Conservation (phyloP, 164 flowering plant genomes). For the Aristolochia contorta region DNA sequence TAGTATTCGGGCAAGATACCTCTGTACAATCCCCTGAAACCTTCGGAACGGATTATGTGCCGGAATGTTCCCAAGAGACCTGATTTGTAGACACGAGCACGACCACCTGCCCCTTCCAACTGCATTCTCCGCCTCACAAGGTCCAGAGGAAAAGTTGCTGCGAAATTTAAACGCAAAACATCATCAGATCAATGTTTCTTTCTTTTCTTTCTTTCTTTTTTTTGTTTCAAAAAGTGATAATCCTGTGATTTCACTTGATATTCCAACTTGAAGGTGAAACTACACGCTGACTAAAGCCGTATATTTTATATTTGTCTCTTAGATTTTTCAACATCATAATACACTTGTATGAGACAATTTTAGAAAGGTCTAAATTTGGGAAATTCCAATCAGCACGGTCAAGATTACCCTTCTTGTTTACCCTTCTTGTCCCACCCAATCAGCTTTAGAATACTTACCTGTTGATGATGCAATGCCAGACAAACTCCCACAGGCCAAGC, state of each 20-base stretch:
- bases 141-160: slow-evolving; percentile 79
- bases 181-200: neutral
- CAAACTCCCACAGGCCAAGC: slow-evolving; percentile 82
- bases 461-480: slow-evolving; percentile 88
- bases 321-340: too few relatives aligned
- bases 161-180: slow-evolving; percentile 3
- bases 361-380: too few relatives aligned
- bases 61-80: slow-evolving; percentile 58
- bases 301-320: too few relatives aligned
- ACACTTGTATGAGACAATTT: too few relatives aligned
- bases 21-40: slow-evolving; percentile 61
- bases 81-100: slow-evolving; percentile 53
- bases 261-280: too few relatives aligned
- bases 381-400: neutral
- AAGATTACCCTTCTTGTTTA: neutral
- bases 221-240: too few relatives aligned
- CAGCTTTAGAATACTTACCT: slow-evolving; percentile 23
- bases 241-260: too few relatives aligned
- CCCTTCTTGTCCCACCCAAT: neutral
- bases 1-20: slow-evolving; percentile 83
- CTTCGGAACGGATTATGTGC: slow-evolving; percentile 54
- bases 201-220: too few relatives aligned
- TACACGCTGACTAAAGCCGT: too few relatives aligned
- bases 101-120: slow-evolving; percentile 79
- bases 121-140: slow-evolving; percentile 85